Percentiles rank a stretch among this genome's conserved stretches.
Evolutionary conservation across 352 stramenopile genomes (phyloP).

Genomic region (Blastocystis sp.): DNA sequence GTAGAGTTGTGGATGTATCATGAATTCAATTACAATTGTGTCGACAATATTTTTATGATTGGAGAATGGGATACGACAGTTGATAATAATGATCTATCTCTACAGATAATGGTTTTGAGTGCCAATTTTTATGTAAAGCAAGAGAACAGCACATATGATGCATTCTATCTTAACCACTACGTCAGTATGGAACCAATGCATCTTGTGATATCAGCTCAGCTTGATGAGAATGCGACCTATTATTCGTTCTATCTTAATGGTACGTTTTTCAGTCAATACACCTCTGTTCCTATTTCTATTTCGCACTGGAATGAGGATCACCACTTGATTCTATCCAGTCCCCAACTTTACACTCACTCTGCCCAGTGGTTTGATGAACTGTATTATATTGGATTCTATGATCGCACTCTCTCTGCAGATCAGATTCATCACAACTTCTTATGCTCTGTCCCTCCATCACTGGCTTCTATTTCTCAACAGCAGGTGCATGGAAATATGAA

Average conservation of each 20-base stretch:
- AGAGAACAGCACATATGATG: background rate
- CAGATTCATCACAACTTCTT: constrained; percentile 14
- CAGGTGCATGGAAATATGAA: constrained; percentile 10
- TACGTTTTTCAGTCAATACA: background rate
- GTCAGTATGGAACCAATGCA: background rate
- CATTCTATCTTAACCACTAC: background rate
- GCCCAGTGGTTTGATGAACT: background rate
- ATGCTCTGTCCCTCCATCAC: constrained; percentile 13
- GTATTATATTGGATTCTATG: background rate
- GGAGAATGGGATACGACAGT: background rate
- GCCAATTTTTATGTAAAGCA: background rate
- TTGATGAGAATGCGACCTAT: background rate
- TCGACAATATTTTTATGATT: background rate
- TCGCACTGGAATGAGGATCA: background rate
- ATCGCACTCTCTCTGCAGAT: background rate
- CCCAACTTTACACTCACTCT: background rate
- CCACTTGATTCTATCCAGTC: background rate
- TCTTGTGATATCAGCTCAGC: background rate
- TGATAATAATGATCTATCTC: background rate
- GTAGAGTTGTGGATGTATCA: constrained; percentile 3
- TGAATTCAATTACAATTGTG: background rate
- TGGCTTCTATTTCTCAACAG: background rate
- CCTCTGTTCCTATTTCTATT: background rate
- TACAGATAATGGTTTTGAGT: background rate
- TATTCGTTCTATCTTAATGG: background rate